Evolutionary conservation across 1,139 yeast genomes (phyloP), one percentile per base, ranked within the genome.

Genomic region (Scheffersomyces stambukii): DNA sequence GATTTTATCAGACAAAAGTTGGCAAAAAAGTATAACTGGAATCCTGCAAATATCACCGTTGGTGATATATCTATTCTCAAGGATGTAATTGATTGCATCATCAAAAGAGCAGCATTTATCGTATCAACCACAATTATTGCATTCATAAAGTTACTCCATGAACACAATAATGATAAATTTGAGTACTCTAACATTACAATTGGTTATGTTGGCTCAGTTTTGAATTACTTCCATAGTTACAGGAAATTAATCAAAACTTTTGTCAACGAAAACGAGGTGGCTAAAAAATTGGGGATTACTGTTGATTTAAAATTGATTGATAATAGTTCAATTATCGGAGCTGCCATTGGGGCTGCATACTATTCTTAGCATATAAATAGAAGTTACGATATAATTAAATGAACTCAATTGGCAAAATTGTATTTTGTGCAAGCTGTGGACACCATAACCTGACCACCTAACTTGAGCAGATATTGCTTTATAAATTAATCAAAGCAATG

Each of bases 291-390:
- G 46, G 53, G 48, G n/a, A 41, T 62, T 16, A 41, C 44, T 10
- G 60, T 67, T 21, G 65, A 61, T 29, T 61, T 67, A 35, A 57
- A 55, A 43, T 49, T 56, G 32, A 56, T 67, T 30, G 64, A 60
- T 19, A 50, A 67, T 38, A 65, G 72, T 43, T 64, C 72, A 11
- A 54, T 67, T 20, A 60, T 65, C 19, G 74, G 74, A 4, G 69
- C 73, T 26, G 73, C 74, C 16, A 66, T 67, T 29, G 72, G 71
- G 8, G 73, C 73, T 24, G 73, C 73, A 11, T 64, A 52, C 38
- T 49, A 48, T 40, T 37, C 39, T 11, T 27, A 28, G 20, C 14
- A 23, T 22, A 25, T 13, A 23, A 11, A 15, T 14, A 9, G 12
- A 18, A 21, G 8, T n/a, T n/a, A n/a, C n/a, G n/a, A n/a, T n/a